Base-by-base conservation (phyloP, 345 rosid genomes). In the Moricandia arvensis region DNA sequence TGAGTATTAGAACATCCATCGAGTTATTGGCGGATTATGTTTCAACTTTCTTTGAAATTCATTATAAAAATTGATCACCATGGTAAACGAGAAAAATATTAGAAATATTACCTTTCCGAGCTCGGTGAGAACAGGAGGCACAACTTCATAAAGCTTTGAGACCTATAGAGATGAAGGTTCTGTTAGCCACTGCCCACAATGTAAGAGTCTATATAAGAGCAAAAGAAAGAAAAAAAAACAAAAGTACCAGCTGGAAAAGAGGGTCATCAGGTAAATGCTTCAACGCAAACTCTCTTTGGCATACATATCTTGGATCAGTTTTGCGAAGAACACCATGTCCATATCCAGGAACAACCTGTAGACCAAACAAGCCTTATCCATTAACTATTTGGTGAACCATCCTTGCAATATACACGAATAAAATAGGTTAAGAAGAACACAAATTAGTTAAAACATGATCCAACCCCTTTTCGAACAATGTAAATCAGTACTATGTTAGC, bases 261-360 rank as follows among this genome's bases (percentile, higher is more conserved):
- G 98, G 99, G 80, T 96, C 98, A 60, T 88, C 82, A 65, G 99
- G 99, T 59, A 96, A 83, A 83, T 96, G 99, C 82, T 93, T 93
- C 90, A 93, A 83, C 43, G 98, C 99, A 85, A 96, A 96, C 83
- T 96, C 97, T 80, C 99, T 88, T 81, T 96, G 98, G 81, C 97
- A 96, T 2, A 79, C 84, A 73, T 96, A 96, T 82, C 98, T 84
- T 72, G 98, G 99, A 82, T 96, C 99, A 38, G 97, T 96, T 75
- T 93, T 88, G 58, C 96, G 97, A 80, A 96, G 68, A 68, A 96
- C 99, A 70, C 99, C 98, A 79, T 91, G 99, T 63, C 98, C 98
- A 85, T 80, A 96, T 77, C 99, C 99, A 11, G 99, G 99, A 66
- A 96, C 97, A 71, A 93, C 98, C 99, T 93, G 82, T 62, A 83